Evolutionary conservation across 306 rosid genomes (phyloP).

Genomic region (Dryas octopetala): DNA sequence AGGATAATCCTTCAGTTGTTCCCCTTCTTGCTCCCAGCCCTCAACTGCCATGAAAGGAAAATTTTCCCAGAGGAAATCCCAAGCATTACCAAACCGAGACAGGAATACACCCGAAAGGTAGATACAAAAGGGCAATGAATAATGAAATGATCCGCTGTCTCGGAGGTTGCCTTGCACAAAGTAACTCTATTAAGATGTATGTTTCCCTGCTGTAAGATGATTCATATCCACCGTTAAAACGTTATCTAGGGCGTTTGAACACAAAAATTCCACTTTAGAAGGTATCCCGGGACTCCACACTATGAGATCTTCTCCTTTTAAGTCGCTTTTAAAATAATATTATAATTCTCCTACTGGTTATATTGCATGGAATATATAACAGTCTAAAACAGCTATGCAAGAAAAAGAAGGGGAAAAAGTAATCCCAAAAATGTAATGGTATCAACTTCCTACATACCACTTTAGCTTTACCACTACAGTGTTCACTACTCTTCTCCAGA

Average conservation of each 20-base stretch:
- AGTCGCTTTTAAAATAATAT: slow-evolving; percentile 24
- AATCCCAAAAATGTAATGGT: not conserved
- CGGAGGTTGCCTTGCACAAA: slow-evolving; percentile 59
- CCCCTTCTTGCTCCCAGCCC: slow-evolving; percentile 65
- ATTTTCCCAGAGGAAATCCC: slow-evolving; percentile 52
- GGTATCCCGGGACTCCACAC: slow-evolving; percentile 47
- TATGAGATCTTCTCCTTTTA: slow-evolving; percentile 40
- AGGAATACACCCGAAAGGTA: slow-evolving; percentile 50
- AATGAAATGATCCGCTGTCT: slow-evolving; percentile 61
- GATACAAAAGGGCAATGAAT: slow-evolving; percentile 52
- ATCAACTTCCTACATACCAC: too few relatives aligned
- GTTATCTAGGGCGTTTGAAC: slow-evolving; percentile 45
- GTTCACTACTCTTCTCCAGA: too few relatives aligned
- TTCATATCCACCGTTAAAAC: slow-evolving; percentile 60
- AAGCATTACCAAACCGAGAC: slow-evolving; percentile 71
- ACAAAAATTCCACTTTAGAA: slow-evolving; percentile 37
- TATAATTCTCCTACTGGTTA: slow-evolving; percentile 25
- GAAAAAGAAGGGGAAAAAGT: not conserved
- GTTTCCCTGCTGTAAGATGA: slow-evolving; percentile 65
- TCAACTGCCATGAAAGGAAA: slow-evolving; percentile 45
- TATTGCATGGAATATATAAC: slow-evolving; percentile 19
- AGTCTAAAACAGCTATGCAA: slow-evolving; percentile 11
- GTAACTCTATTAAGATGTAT: slow-evolving; percentile 50
- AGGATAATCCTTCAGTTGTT: slow-evolving; percentile 57
- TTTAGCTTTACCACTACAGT: too few relatives aligned